These are phyloP conservation scores for Lophium mytilinum DNA, from an alignment of 495 filamentous ascomycete genomes.

Conservation along the genomic window DNA sequence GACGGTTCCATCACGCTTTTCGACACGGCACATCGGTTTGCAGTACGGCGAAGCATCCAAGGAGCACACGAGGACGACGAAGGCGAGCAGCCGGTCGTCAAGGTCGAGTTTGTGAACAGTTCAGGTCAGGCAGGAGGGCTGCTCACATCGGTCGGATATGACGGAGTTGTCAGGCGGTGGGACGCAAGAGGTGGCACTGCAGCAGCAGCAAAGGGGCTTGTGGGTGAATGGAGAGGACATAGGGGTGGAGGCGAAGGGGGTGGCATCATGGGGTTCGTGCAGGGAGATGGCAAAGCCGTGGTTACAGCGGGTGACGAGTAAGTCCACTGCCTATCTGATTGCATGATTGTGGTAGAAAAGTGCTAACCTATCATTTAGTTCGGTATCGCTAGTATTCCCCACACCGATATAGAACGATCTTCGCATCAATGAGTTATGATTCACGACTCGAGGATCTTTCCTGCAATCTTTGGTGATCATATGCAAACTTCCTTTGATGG, in stretches of 20 bases:
- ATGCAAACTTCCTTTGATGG: no score
- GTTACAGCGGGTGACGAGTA: constrained; percentile 88
- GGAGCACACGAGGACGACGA: constrained; percentile 69
- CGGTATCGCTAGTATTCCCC: constrained; percentile 3
- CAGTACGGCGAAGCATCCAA: constrained; percentile 66
- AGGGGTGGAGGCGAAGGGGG: constrained; percentile 72
- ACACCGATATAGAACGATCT: neutral
- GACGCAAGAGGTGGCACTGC: constrained; percentile 28
- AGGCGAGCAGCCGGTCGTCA: constrained; percentile 56
- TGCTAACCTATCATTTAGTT: neutral
- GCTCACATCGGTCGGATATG: constrained; percentile 24
- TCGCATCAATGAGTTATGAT: no score
- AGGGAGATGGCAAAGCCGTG: constrained; percentile 58
- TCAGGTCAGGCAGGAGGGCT: constrained; percentile 14
- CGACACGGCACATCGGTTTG: constrained; percentile 75
- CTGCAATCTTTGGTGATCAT: no score
- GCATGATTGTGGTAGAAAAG: neutral
- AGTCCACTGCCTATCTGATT: constrained; percentile 56
- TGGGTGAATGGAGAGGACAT: constrained; percentile 78
- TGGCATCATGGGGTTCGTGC: constrained; percentile 83
- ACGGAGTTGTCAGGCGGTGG: constrained; percentile 28
- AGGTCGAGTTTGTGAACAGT: constrained; percentile 70
- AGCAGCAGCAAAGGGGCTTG: constrained; percentile 50
- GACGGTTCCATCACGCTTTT: constrained; percentile 87
- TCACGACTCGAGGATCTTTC: no score